Percentiles rank a stretch among this genome's conserved stretches.
Conservation (phyloP, 129 eudicot genomes). For the Flaveria linearis region DNA sequence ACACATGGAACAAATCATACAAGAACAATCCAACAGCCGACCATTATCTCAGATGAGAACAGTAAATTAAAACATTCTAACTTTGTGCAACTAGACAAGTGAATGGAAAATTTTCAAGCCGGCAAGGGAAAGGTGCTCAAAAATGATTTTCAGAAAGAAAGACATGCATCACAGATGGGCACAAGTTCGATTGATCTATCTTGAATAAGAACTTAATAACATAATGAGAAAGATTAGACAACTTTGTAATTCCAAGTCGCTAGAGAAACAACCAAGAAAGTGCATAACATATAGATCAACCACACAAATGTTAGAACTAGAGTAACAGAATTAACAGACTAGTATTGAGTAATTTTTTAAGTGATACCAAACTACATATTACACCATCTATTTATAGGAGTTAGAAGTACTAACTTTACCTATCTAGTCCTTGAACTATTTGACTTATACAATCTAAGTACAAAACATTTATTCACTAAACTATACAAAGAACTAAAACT, state of each 20-base stretch:
- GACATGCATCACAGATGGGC: not conserved
- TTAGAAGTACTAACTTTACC: too few relatives aligned
- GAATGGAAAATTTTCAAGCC: slow-evolving; percentile 5
- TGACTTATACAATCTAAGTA: too few relatives aligned
- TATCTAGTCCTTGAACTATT: too few relatives aligned
- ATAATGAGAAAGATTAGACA: not conserved
- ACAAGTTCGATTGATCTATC: not conserved
- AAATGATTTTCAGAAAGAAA: slow-evolving; percentile 11
- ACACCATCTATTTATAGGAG: too few relatives aligned
- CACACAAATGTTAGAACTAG: not conserved
- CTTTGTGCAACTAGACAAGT: slow-evolving; percentile 7
- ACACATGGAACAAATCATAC: slow-evolving; percentile 10
- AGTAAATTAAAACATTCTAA: not conserved
- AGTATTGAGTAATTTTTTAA: too few relatives aligned
- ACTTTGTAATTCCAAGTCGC: not conserved
- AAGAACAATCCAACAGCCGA: not conserved
- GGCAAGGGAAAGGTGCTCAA: slow-evolving; percentile 2
- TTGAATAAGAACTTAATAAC: not conserved
- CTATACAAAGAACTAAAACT: too few relatives aligned
- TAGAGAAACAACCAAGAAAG: not conserved
- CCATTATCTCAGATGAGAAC: too few relatives aligned
- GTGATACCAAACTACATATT: too few relatives aligned
- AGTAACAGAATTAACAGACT: too few relatives aligned
- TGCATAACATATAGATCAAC: not conserved
- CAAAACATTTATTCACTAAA: too few relatives aligned